Evolutionary conservation across 2,329 filamentous ascomycete genomes (phyloP), one percentile per base, ranked within the genome.

Genomic region (Verticillium isaacii): DNA sequence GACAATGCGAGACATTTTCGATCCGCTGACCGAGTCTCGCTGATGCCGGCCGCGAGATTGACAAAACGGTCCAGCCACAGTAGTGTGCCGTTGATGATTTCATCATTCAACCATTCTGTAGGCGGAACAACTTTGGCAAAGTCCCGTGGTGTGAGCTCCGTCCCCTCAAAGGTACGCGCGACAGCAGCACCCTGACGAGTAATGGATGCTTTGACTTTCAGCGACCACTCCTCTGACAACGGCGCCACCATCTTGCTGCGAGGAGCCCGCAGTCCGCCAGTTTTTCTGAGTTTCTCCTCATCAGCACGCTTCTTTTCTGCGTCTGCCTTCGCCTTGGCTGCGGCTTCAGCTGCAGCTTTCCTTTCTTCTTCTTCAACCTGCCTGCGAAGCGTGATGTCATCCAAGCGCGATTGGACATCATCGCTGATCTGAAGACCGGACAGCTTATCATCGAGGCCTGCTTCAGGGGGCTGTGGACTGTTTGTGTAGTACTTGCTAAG

Each of bases 91-190:
- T 92, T 91, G 67, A 94, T 85, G 58, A 90, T 85, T 67, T 91
- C 88, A 71, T 93, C 91, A 65, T 93, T 93, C 7, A 94, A 81
- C 90, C 90, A 94, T 32, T 79, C 79, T 0, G 74, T 79, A 9
- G 77, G 72, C 19, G 78, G 77, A 17, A 89, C 78, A 8, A 93
- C 74, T 56, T 82, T 88, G n/a, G 75, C 77, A 67, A 92, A 88
- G 69, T 91, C 89, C 59, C 85, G 83, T 2, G 77, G 71, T 1
- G 70, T 77, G 25, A 69, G 62, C 2, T 63, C 57, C 2, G 63
- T 62, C 12, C 62, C 62, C 7, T 65, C 61, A 19, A 60, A 61
- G 5, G 64, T 66, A 19, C 32, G 37, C 12, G 63, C n/a, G 23
- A 66, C 60, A 9, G 52, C 56, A 58, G 58, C 50, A 12, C 50